These are phyloP conservation scores for Bryum argenteum DNA, from an alignment of 225 moss, liverwort and hornwort species.

Conservation along the genomic window DNA sequence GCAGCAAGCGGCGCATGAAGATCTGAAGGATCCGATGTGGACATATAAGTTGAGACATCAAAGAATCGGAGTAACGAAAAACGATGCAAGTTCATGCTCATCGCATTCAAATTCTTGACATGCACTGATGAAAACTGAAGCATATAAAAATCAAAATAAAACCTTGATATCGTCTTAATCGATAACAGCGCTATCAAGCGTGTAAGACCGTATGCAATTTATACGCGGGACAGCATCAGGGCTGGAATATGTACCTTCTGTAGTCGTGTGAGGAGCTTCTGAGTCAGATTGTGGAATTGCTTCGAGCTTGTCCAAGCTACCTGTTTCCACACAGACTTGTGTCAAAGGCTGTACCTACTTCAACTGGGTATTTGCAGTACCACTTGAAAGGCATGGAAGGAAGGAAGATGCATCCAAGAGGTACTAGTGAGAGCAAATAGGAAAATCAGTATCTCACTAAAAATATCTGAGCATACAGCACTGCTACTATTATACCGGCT, in stretches of 20 bases:
- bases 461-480: neutral
- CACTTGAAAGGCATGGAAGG: conserved; percentile 1
- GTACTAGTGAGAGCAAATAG: neutral
- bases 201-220: neutral
- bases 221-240: neutral
- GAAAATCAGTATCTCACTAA: neutral
- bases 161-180: conserved; percentile 2
- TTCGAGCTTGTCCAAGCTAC: conserved; percentile 39
- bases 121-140: neutral
- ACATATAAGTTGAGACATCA: neutral
- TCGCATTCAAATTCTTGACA: neutral
- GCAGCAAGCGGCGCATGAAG: conserved; percentile 37
- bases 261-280: conserved; percentile 27
- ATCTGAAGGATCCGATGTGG: conserved; percentile 34
- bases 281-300: conserved; percentile 43
- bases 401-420: conserved; percentile 1
- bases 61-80: neutral
- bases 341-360: conserved; percentile 11
- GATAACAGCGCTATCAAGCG: neutral
- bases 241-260: conserved; percentile 37
- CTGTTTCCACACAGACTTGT: conserved; percentile 24
- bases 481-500: neutral
- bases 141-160: conserved; percentile 9
- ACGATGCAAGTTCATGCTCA: neutral
- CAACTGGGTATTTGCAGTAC: conserved; percentile 4